phyloP scores from a whole-genome alignment of 2,329 filamentous ascomycete species.

The Pestalotiopsis sp. region DNA sequence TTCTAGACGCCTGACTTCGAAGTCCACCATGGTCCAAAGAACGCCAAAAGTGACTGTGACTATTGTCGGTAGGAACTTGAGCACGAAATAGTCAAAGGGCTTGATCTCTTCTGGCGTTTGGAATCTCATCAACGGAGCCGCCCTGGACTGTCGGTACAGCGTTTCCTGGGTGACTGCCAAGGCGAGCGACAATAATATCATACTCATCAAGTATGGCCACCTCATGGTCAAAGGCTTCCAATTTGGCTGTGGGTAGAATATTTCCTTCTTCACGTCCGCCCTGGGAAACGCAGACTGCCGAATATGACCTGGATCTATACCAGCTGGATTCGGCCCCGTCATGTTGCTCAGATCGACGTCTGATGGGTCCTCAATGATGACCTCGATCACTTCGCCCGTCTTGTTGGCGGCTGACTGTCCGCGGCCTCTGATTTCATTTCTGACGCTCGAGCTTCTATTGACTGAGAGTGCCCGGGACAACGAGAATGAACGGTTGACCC shows the following conservation, averaged over 20 bases:
- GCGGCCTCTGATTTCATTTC: conserved; percentile 47
- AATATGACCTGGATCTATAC: conserved; percentile 27
- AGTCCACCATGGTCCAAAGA: conserved; percentile 67
- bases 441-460: conserved; percentile 20
- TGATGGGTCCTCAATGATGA: conserved; percentile 51
- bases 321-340: conserved; percentile 40
- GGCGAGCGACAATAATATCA: conserved; percentile 55
- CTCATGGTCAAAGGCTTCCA: conserved; percentile 70
- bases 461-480: conserved; percentile 43
- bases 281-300: conserved; percentile 39
- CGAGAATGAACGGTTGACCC: conserved; percentile 36
- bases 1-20: conserved; percentile 67
- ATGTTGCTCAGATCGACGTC: conserved; percentile 55
- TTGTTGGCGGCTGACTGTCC: conserved; percentile 62
- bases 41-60: conserved; percentile 64
- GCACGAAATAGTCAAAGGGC: conserved; percentile 56
- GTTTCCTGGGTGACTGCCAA: conserved; percentile 57
- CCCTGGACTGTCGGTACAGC: conserved; percentile 51
- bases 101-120: conserved; percentile 50
- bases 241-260: conserved; percentile 65
- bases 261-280: conserved; percentile 42
- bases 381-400: conserved; percentile 60
- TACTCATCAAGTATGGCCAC: conserved; percentile 57
- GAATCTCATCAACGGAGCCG: conserved; percentile 51
- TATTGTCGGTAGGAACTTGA: conserved; percentile 66